Percentiles rank a stretch among this genome's conserved stretches.
Conservation (phyloP, 768 basidiomycete genomes). For the Termitomyces sp. region DNA sequence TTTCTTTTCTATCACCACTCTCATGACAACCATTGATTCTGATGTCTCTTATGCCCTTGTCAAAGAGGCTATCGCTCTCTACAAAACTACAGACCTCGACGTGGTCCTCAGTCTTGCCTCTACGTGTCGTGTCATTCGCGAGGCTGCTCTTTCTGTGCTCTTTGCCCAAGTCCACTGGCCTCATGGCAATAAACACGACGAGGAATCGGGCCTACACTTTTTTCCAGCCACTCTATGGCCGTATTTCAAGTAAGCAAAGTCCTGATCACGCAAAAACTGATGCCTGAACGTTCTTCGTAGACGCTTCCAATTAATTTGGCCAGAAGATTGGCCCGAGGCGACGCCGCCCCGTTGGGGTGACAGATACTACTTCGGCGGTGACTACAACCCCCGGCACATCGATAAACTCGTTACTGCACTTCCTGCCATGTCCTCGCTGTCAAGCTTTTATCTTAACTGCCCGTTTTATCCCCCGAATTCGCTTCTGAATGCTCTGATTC, state of each 20-base stretch:
- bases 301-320: slow-evolving; percentile 36
- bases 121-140: slow-evolving; percentile 23
- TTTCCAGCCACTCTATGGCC: slow-evolving; percentile 36
- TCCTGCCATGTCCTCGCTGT: slow-evolving; percentile 31
- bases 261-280: background rate
- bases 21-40: slow-evolving; percentile 18
- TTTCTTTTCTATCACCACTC: background rate
- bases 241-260: slow-evolving; percentile 31
- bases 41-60: slow-evolving; percentile 24
- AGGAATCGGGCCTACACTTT: slow-evolving; percentile 32
- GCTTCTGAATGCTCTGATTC: slow-evolving; percentile 32
- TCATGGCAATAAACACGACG: slow-evolving; percentile 32
- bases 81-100: slow-evolving; percentile 10
- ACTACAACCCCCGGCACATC: slow-evolving; percentile 32
- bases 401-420: slow-evolving; percentile 33
- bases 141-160: slow-evolving; percentile 24
- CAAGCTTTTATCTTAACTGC: slow-evolving; percentile 32
- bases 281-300: slow-evolving; percentile 15
- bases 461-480: slow-evolving; percentile 37
- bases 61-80: slow-evolving; percentile 15
- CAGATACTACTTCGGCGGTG: slow-evolving; percentile 28
- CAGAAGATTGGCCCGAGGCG: slow-evolving; percentile 41
- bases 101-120: slow-evolving; percentile 23
- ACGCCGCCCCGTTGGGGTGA: slow-evolving; percentile 37
- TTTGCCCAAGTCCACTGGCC: slow-evolving; percentile 39